Evolutionary conservation across 148 eudicot species (phyloP), one percentile per base, ranked within the genome.

Genomic region (Arbutus unedo): DNA sequence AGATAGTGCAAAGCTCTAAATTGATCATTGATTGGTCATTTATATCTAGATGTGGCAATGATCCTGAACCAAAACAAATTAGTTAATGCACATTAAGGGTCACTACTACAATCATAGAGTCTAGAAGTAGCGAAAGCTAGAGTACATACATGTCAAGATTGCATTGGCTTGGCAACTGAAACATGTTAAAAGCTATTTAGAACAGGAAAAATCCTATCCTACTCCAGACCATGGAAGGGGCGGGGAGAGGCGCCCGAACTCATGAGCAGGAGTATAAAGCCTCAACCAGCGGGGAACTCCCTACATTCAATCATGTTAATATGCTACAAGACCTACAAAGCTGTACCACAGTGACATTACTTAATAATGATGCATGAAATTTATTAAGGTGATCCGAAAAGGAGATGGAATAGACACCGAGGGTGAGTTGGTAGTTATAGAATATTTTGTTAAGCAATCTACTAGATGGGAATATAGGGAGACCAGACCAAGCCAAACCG

Each of bases 281-380:
- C 67, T 60, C 67, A 60, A 60, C 67, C 64, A 59, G 2, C 67
- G 0, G 13, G 67, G 67, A 21, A 60, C 31, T 21, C 67, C 67
- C 11, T 8, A 9, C 1, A 0, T 9, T 21, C 67, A 60, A 60
- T 3, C 67, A 60, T 8, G 67, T 21, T 21, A 66, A 31, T 66
- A 66, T 66, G 72, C 72, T 66, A 31, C 72, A 66, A 66, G 72
- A 66, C 43, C 23, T 66, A 66, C 43, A 66, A 66, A 66, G 72
- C 72, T 66, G 14, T 9, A 66, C 71, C 43, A 71, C 41, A 11
- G 25, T 76, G 41, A 3, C 5, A 60, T 60, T 60, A 6, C 67
- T 21, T 60, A 60, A 60, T 51, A 51, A 51, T 60, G 25, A 60
- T 21, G 67, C 25, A 60, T 60, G 23, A 60, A 60, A 60, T 1